Base-by-base conservation (phyloP, 352 stramenopile species). In the Phytopythium cucurbitacearum region DNA sequence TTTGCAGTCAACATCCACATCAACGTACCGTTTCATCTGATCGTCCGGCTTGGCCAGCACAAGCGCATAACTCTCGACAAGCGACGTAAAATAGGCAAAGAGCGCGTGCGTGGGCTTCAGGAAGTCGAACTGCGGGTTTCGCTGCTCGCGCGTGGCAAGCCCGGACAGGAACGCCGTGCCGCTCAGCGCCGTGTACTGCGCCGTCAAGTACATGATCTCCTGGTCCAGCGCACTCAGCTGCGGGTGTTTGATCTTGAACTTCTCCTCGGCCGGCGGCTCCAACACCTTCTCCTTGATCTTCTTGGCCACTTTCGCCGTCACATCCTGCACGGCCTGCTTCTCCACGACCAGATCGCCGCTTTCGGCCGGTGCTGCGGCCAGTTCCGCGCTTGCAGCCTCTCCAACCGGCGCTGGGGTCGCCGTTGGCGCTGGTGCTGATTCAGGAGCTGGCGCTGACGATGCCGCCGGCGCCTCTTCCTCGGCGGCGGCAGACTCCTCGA, bases 141-240 rank as follows among this genome's bases (percentile, higher is more conserved):
- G 91, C 74, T 97, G 95, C 76, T 99, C 97, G 13, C 94, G 80
- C 45, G 93, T 87, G 7, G 89, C 92, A 7, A 99, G 71, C 32
- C 91, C 85, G 8, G 80, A 90, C 16, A 99, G 62, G 58, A 99
- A 99, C 39, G 96, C 72, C 50, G 91, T 95, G 51, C 92, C 92
- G 43, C 92, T 97, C 8, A 99, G 68, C 7, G 97, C 97, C 16
- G 96, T 98, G 71, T 98, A 99, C 76, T 99, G 96, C 38, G 97
- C 97, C 11, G 97, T 98, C 7, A 99, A 70, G 71, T 99, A 98
- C 76, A 99, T 98, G 45, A 98, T 89, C 67, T 99, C 96, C 39
- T 98, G 83, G 70, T 99, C 94, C 32, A 98, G 65, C 7, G 91
- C 81, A 32, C 83, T 94, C 39, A 99, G 64, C 41, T 85, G 82